Conservation (phyloP, 1,139 yeast species). For the Diutina neorugosa region DNA sequence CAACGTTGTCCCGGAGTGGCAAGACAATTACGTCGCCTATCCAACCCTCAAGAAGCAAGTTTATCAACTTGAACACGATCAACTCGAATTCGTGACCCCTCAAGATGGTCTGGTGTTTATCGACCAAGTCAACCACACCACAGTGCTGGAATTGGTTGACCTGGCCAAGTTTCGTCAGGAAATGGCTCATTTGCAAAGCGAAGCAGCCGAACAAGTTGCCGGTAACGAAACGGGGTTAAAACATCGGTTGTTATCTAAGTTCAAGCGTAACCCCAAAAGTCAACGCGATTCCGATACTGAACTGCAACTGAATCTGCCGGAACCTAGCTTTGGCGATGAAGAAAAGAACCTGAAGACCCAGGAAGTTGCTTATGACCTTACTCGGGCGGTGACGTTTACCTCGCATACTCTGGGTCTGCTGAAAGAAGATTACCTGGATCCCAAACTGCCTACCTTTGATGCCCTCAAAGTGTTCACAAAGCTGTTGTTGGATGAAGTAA, state of each 20-base stretch:
- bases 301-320: not conserved
- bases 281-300: not conserved
- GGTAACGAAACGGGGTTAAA: not conserved
- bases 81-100: constrained; percentile 13
- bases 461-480: constrained; percentile 38
- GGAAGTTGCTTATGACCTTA: not conserved
- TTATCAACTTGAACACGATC: constrained; percentile 33
- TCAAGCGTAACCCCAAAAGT: not conserved
- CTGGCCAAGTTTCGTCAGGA: constrained; percentile 9
- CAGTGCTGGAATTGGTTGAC: constrained; percentile 16
- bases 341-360: not conserved
- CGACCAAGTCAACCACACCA: constrained; percentile 9
- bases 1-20: constrained; percentile 78
- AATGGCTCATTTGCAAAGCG: not conserved
- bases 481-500: constrained; percentile 43
- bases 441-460: constrained; percentile 13
- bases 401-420: not conserved
- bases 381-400: not conserved
- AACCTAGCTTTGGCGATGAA: not conserved
- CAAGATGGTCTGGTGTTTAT: constrained; percentile 16
- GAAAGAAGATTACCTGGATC: not conserved
- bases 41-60: constrained; percentile 51
- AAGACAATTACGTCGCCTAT: constrained; percentile 54
- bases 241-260: not conserved
- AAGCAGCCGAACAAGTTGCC: not conserved